Percentiles rank a stretch among this genome's conserved stretches.
phyloP scores from a whole-genome alignment of 108 stramenopile species.

The Chaetoceros tenuissimus region DNA sequence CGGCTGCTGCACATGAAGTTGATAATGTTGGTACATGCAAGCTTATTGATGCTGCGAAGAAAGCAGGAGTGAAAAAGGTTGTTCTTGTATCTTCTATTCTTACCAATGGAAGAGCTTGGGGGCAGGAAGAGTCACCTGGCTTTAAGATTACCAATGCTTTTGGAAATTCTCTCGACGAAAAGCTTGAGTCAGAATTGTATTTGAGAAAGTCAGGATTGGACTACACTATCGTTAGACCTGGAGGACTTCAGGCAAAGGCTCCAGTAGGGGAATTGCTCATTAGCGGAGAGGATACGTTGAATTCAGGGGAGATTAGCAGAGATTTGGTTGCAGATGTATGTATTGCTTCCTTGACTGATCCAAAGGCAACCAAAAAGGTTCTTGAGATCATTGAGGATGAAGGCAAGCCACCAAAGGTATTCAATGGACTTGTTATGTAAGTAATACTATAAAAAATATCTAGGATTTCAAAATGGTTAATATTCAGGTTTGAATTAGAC shows the following conservation, averaged over 20 bases:
- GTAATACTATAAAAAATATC: too few relatives aligned
- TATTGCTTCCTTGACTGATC: constrained; percentile 63
- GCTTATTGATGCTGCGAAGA: constrained; percentile 70
- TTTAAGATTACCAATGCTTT: constrained; percentile 78
- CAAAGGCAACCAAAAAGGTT: constrained; percentile 66
- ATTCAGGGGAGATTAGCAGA: constrained; percentile 62
- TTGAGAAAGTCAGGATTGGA: constrained; percentile 49
- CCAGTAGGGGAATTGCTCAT: constrained; percentile 48
- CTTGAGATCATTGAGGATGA: constrained; percentile 75
- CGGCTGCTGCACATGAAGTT: constrained; percentile 62
- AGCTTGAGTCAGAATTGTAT: constrained; percentile 69
- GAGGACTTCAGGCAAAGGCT: constrained; percentile 68
- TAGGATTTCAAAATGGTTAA: too few relatives aligned
- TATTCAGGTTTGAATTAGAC: too few relatives aligned
- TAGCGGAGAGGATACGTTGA: constrained; percentile 65
- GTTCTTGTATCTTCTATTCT: constrained; percentile 72
- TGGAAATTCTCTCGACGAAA: constrained; percentile 74
- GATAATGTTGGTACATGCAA: constrained; percentile 74
- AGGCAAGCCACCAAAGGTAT: constrained; percentile 37
- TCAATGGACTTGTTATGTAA: constrained; percentile 74
- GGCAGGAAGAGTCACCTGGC: constrained; percentile 75
- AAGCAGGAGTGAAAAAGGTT: constrained; percentile 64
- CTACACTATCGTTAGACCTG: constrained; percentile 79
- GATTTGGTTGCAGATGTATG: constrained; percentile 84
- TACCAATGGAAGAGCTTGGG: constrained; percentile 68